phyloP scores from a whole-genome alignment of 1,139 yeast species.

The Debaryomyces psychrophilus region DNA sequence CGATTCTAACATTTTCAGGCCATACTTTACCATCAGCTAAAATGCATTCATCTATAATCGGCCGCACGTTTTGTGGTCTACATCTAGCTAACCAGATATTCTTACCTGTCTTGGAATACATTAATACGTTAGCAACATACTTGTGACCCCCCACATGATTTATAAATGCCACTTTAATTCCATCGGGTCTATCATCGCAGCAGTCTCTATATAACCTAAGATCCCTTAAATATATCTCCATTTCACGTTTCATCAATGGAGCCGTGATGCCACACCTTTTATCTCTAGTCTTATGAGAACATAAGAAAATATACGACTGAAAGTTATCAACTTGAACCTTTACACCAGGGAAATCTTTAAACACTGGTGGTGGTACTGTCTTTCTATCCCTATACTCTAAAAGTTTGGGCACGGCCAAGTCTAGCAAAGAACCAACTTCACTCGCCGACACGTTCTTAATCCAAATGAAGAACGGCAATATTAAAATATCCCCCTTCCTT shows the following conservation, averaged over 20 bases:
- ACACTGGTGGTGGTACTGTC: conserved; percentile 7
- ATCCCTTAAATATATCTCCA: conserved; percentile 73
- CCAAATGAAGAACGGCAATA: conserved; percentile 83
- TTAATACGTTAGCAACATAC: conserved; percentile 83
- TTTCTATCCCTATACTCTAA: conserved; percentile 26
- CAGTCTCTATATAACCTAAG: conserved; percentile 71
- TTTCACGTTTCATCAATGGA: conserved; percentile 82
- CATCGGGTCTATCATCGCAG: conserved; percentile 73
- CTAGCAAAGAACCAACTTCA: conserved; percentile 50
- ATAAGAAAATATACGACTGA: conserved; percentile 67
- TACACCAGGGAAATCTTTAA: conserved; percentile 20
- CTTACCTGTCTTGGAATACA: conserved; percentile 70
- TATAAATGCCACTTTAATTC: conserved; percentile 67
- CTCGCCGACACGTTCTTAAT: conserved; percentile 52
- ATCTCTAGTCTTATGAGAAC: conserved; percentile 91
- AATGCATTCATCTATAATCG: conserved; percentile 75
- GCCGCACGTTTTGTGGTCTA: conserved; percentile 71
- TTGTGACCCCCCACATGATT: conserved; percentile 97
- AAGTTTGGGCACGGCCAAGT: conserved; percentile 48
- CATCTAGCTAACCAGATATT: conserved; percentile 89
- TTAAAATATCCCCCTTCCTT: conserved; percentile 57
- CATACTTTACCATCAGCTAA: conserved; percentile 66
- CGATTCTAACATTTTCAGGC: conserved; percentile 70
- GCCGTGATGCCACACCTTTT: conserved; percentile 94
- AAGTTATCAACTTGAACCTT: conserved; percentile 36